A percentile compares a stretch with the other conserved stretches of the same genome.
phyloP scores from a whole-genome alignment of 140 eudicot genomes.

The Flaveria floridana region DNA sequence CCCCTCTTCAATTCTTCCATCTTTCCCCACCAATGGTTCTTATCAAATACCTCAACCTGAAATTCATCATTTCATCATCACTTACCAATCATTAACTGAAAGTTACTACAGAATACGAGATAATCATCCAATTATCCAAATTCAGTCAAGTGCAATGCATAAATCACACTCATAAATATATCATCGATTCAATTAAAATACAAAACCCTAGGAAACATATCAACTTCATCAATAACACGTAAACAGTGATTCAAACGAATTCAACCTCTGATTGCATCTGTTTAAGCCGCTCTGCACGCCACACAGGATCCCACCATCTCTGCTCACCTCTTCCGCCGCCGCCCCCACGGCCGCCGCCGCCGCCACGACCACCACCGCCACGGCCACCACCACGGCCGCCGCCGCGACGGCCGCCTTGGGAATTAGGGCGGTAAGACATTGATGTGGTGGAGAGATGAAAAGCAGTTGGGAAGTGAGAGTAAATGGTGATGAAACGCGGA shows the following conservation, averaged over 20 bases:
- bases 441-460: conserved; percentile 25
- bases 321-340: conserved; percentile 86
- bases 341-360: conserved; percentile 52
- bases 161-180: neutral
- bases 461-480: conserved; percentile 26
- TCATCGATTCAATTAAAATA: neutral
- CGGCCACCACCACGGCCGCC: conserved; percentile 51
- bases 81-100: conserved; percentile 11
- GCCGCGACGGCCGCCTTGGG: conserved; percentile 63
- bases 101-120: neutral
- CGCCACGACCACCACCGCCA: conserved; percentile 47
- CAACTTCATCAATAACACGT: neutral
- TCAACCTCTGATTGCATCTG: conserved; percentile 70
- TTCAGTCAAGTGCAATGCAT: neutral
- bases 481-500: conserved; percentile 42
- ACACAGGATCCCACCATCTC: conserved; percentile 98
- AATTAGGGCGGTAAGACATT: conserved; percentile 81
- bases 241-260: neutral
- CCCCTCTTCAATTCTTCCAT: conserved; percentile 70
- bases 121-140: neutral
- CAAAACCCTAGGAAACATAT: conserved; percentile 27
- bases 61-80: conserved; percentile 6
- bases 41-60: conserved; percentile 77
- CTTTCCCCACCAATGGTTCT: conserved; percentile 81
- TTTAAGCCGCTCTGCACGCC: conserved; percentile 84